Evolutionary conservation across 148 eudicot species (phyloP), one percentile per base, ranked within the genome.

Genomic region (Polygonum aviculare): DNA sequence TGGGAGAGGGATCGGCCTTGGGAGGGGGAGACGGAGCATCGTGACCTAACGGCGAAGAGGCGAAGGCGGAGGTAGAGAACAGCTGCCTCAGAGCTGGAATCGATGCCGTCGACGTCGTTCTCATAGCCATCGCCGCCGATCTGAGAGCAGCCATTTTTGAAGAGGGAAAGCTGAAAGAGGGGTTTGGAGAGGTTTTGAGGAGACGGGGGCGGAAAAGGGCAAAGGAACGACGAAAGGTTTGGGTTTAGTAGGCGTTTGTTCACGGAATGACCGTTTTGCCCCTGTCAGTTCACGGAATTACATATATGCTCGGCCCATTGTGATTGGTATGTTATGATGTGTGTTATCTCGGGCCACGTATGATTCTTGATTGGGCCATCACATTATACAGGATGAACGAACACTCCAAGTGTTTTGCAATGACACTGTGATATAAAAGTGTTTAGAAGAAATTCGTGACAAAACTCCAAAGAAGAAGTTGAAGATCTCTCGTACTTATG

Each of bases 1-100:
- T 84, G 8, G 86, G 74, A 21, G 55, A 73, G 19, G 86, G 86
- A 1, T 81, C 83, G 5, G 83, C 82, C 12, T 59, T 73, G 36
- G 86, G 78, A 41, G 74, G 65, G 39, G 78, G 65, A 49, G 78
- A 18, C 10, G 74, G 5, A 7, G 75, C 12, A 15, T 75, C 45
- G 2, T 74, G 70, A 4, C 78, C 4, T 3, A 74, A 8, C 8
- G 79, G 79, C 26, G 83, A 78, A 12, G 86, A 83, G 19, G 62
- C 77, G 78, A 73, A 83, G 0, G 76, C 26, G 10, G 86, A 78
- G 3, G 86, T 67, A 39, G 86, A 71, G 16, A 78, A 83, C 3
- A 80, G 73, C 47, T 83, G 86, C 15, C 73, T 76, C 0, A 83
- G 72, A 31, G 73, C 81, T 71, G 83, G 77, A 22, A 81, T 79